These are phyloP conservation scores for Cyberlindnera mycetangii DNA, from an alignment of 805 yeast genomes.

Conservation along the genomic window DNA sequence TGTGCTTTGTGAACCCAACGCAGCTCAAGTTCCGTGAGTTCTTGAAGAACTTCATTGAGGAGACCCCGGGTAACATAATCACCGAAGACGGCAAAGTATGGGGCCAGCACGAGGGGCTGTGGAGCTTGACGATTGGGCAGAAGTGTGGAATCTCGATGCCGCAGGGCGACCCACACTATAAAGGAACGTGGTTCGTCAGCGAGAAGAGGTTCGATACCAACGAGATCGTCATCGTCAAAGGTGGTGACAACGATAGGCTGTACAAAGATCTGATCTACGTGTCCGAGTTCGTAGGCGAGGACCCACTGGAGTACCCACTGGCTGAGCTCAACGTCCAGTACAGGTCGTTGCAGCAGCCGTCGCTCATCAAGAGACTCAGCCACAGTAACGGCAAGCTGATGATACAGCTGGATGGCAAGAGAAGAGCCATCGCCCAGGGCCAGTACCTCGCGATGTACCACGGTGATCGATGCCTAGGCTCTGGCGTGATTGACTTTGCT, in stretches of 20 bases:
- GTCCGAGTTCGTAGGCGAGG: slow-evolving; percentile 31
- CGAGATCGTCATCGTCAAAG: slow-evolving; percentile 76
- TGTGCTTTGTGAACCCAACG: slow-evolving; percentile 78
- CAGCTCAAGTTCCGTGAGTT: slow-evolving; percentile 72
- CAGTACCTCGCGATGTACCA: slow-evolving; percentile 77
- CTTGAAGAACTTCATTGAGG: slow-evolving; percentile 67
- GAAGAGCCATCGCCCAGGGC: slow-evolving; percentile 85
- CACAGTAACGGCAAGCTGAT: slow-evolving; percentile 19
- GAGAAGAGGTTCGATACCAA: slow-evolving; percentile 63
- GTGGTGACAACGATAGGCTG: slow-evolving; percentile 56
- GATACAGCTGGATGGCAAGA: slow-evolving; percentile 42
- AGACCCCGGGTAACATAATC: slow-evolving; percentile 76
- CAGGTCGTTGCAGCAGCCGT: slow-evolving; percentile 69
- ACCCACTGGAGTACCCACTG: slow-evolving; percentile 10
- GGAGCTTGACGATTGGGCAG: slow-evolving; percentile 97
- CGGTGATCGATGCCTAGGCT: slow-evolving; percentile 65
- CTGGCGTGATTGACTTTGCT: slow-evolving; percentile 39
- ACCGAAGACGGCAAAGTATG: slow-evolving; percentile 70
- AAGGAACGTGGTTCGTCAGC: slow-evolving; percentile 85
- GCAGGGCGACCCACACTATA: slow-evolving; percentile 72
- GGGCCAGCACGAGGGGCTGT: slow-evolving; percentile 82
- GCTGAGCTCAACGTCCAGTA: slow-evolving; percentile 52
- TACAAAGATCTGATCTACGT: slow-evolving; percentile 44
- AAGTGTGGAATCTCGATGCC: slow-evolving; percentile 79
- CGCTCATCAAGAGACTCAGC: slow-evolving; percentile 31